A percentile compares a stretch with the other conserved stretches of the same genome.
Evolutionary conservation across 2,329 filamentous ascomycete genomes (phyloP).

Genomic region (Nectriaceae sp.): DNA sequence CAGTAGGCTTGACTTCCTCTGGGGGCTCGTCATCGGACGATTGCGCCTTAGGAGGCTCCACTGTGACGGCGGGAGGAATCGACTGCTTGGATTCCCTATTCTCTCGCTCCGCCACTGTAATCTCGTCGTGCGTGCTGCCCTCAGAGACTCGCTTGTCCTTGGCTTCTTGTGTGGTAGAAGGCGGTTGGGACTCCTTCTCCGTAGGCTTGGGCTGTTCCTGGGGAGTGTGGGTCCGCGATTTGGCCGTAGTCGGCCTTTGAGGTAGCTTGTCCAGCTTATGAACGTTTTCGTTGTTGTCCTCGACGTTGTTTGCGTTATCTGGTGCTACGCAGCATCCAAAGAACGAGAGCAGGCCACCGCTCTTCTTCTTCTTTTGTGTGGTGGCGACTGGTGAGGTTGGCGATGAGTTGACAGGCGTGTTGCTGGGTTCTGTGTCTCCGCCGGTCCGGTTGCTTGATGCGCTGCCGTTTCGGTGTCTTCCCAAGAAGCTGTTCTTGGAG

Average conservation of each 20-base stretch:
- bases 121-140: constrained; percentile 49
- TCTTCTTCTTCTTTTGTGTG: constrained; percentile 55
- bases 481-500: constrained; percentile 65
- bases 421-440: constrained; percentile 53
- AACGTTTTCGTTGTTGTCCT: constrained; percentile 55
- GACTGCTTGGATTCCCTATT: constrained; percentile 51
- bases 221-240: constrained; percentile 53
- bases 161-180: constrained; percentile 37
- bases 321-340: constrained; percentile 69
- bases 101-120: constrained; percentile 42
- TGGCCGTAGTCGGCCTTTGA: constrained; percentile 55
- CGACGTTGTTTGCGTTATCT: constrained; percentile 57
- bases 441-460: constrained; percentile 65
- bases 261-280: constrained; percentile 62
- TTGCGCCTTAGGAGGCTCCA: constrained; percentile 44
- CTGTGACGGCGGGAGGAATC: constrained; percentile 37
- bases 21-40: constrained; percentile 25
- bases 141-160: constrained; percentile 49
- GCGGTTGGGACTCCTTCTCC: constrained; percentile 51
- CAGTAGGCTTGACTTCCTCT: constrained; percentile 38
- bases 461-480: constrained; percentile 66
- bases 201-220: constrained; percentile 49
- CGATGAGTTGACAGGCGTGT: constrained; percentile 51
- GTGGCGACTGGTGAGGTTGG: constrained; percentile 53
- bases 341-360: constrained; percentile 58